Evolutionary conservation across 352 stramenopile species (phyloP), one percentile per base, ranked within the genome.

Genomic region (Globisporangium acanthophoron): DNA sequence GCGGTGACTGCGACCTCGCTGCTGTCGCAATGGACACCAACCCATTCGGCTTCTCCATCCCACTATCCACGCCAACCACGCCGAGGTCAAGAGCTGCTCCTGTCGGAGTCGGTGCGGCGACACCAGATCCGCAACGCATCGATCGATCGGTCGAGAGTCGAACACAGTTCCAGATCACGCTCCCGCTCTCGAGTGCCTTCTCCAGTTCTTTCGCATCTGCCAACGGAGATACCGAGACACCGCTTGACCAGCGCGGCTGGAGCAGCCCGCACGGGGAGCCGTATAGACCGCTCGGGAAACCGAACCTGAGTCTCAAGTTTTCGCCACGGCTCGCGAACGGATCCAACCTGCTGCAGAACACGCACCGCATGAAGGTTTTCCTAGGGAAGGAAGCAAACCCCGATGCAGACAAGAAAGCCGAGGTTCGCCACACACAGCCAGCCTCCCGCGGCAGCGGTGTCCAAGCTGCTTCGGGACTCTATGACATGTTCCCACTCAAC

Each of bases 251-350:
- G 15, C 66, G 67, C 3, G 82, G 82, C 5, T 92, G 82, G 82
- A 80, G 76, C 44, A 90, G 82, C 57, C 82, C 82, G 8, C 71
- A 87, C 51, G 79, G 79, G 5, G 73, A 90, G 59, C 81, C 81
- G 1, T 92, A 90, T 48, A 69, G 77, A 0, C 82, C 79, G 15
- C 64, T 92, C 6, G 82, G 82, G 4, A 84, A 80, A 39, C 82
- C 82, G 0, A 69, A 90, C 45, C 65, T 92, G 33, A 72, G 63
- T 35, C 76, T 92, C 56, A 88, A 88, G 53, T 76, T 87, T 52
- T 81, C 76, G 5, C 79, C 79, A 3, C 78, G 76, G 21, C 66
- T 88, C 13, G 56, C 72, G 3, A 53, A 76, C 52, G 65, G 69
- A 15, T 52, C 63, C 39, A 74, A 53, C 51, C 40, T 71, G 53